phyloP scores from a whole-genome alignment of 1,139 yeast genomes.

The Pichia kudriavzevii region DNA sequence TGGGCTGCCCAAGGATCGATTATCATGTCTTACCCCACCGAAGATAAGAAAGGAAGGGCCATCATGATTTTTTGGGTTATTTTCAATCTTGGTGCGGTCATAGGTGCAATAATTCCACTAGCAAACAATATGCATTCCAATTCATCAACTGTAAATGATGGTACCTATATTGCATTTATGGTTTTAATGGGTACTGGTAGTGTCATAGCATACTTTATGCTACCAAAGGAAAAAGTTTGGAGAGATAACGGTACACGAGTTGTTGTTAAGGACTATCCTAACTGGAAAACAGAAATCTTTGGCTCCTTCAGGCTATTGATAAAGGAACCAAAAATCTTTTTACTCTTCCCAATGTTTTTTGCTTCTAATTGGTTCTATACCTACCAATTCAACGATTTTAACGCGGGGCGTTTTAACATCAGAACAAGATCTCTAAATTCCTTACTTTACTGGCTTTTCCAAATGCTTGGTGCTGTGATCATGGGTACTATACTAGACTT shows the following conservation, averaged over 20 bases:
- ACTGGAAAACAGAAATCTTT: constrained; percentile 39
- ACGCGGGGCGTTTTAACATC: constrained; percentile 48
- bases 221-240: constrained; percentile 46
- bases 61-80: constrained; percentile 52
- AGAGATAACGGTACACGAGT: constrained; percentile 47
- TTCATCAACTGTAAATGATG: constrained; percentile 38
- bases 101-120: constrained; percentile 50
- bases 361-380: constrained; percentile 62
- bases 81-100: constrained; percentile 58
- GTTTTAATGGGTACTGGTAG: constrained; percentile 47
- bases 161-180: constrained; percentile 52
- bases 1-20: constrained; percentile 61
- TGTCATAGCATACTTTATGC: constrained; percentile 38
- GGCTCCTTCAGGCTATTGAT: constrained; percentile 36
- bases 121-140: constrained; percentile 36
- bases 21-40: constrained; percentile 53
- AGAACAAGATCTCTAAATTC: constrained; percentile 57
- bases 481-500: constrained; percentile 45
- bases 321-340: constrained; percentile 39
- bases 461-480: constrained; percentile 48
- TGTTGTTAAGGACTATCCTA: constrained; percentile 38
- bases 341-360: constrained; percentile 49
- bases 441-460: constrained; percentile 53
- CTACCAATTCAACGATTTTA: constrained; percentile 53
- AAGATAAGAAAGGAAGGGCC: constrained; percentile 45